phyloP scores from a whole-genome alignment of 2,329 filamentous ascomycete species.

The Raffaelea ambrosiae region DNA sequence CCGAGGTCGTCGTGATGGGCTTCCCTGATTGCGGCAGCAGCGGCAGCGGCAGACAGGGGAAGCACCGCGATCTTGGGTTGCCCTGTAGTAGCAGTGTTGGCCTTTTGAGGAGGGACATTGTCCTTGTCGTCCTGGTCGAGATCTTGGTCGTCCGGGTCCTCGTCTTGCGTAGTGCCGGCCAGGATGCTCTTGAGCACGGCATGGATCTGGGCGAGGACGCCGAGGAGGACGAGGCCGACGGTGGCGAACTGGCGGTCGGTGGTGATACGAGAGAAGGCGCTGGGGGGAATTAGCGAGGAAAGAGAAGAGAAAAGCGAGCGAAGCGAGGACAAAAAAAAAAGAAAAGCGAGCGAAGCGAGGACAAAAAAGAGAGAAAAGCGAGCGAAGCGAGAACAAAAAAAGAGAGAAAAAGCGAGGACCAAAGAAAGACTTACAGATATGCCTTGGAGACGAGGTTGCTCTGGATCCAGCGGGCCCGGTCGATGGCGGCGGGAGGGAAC shows the following conservation, averaged over 20 bases:
- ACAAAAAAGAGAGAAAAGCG: background rate
- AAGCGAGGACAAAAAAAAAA: constrained; percentile 2
- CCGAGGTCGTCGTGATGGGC: too few species aligned
- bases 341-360: background rate
- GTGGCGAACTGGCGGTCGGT: constrained; percentile 66
- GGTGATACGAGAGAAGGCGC: constrained; percentile 59
- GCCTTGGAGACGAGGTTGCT: constrained; percentile 29
- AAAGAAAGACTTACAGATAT: constrained; percentile 36
- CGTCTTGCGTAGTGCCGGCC: constrained; percentile 13
- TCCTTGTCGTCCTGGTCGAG: too few species aligned
- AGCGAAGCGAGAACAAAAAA: constrained; percentile 1
- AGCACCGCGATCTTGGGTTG: too few species aligned
- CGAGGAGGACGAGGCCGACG: constrained; percentile 61
- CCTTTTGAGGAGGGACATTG: too few species aligned
- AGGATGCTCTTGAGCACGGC: constrained; percentile 31
- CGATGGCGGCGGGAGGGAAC: background rate
- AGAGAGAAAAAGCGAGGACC: constrained; percentile 1
- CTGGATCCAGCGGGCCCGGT: constrained; percentile 29
- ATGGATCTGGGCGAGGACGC: constrained; percentile 51
- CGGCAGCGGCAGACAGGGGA: too few species aligned
- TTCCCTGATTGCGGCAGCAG: too few species aligned
- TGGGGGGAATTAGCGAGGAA: constrained; percentile 17
- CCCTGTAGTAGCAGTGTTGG: too few species aligned
- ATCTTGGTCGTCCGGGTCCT: constrained; percentile 10
- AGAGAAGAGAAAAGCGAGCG: background rate